A percentile compares a stretch with the other conserved stretches of the same genome.
Evolutionary conservation across 257 asterid genomes (phyloP).

Genomic region (Fraxinus anomala): DNA sequence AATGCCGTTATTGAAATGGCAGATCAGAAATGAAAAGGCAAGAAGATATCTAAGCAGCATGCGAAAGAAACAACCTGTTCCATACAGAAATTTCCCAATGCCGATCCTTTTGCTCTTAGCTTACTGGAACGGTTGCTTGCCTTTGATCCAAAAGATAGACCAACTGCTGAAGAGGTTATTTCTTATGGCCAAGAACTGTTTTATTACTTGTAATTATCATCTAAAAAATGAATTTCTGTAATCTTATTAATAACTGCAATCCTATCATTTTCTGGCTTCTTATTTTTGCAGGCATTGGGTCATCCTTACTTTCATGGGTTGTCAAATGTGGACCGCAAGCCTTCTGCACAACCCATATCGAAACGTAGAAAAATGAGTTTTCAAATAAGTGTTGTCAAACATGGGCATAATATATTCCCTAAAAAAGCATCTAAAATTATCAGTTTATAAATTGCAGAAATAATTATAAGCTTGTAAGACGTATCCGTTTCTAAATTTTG

Average conservation of each 20-base stretch:
- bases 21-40: constrained; percentile 99
- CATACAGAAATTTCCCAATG: constrained; percentile 77
- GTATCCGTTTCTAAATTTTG: too few relatives aligned
- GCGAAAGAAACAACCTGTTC: constrained; percentile 82
- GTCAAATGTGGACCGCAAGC: constrained; percentile 86
- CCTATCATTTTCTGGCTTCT: constrained; percentile 6
- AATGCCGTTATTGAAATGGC: constrained; percentile 45
- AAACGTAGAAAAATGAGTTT: constrained; percentile 23
- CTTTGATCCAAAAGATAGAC: constrained; percentile 94
- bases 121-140: constrained; percentile 79
- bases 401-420: too few relatives aligned
- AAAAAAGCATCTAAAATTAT: too few relatives aligned
- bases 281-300: constrained; percentile 62
- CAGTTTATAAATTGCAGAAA: too few relatives aligned
- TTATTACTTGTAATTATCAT: neutral
- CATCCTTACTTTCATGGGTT: constrained; percentile 81
- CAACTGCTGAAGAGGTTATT: constrained; percentile 85
- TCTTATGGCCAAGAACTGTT: constrained; percentile 10
- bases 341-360: constrained; percentile 78
- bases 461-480: too few relatives aligned
- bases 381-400: too few relatives aligned
- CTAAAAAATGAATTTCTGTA: neutral
- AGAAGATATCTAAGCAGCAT: constrained; percentile 85
- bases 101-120: constrained; percentile 78
- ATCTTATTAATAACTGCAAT: neutral